phyloP scores from a whole-genome alignment of 257 asterid genomes.

The Jacaranda copaia region DNA sequence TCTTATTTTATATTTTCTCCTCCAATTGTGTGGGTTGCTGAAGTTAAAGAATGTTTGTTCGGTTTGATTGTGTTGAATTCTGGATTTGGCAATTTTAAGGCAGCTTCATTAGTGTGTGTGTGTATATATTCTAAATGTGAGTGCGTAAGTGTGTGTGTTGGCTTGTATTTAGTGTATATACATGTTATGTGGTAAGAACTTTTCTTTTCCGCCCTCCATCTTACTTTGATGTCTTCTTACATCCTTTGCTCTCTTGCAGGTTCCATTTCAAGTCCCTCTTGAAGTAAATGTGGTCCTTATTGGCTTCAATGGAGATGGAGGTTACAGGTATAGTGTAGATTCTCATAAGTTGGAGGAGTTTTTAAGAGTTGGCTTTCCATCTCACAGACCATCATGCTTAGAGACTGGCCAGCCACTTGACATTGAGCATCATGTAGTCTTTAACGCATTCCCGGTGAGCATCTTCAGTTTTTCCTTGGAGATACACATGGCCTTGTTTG shows the following conservation, averaged over 20 bases:
- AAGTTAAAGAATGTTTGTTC: background rate
- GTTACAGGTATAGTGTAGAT: conserved; percentile 80
- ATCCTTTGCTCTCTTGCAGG: conserved; percentile 55
- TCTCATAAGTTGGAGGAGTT: conserved; percentile 89
- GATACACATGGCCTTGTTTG: conserved; percentile 15
- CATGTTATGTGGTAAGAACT: background rate
- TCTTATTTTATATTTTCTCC: background rate
- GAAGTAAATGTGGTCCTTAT: conserved; percentile 94
- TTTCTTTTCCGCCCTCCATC: background rate
- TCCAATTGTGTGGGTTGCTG: background rate
- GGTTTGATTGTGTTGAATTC: background rate
- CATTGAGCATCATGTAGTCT: conserved; percentile 94
- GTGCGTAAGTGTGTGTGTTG: background rate
- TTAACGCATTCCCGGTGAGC: conserved; percentile 86
- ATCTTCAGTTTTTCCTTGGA: conserved; percentile 30
- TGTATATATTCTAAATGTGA: background rate
- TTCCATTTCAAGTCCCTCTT: conserved; percentile 98
- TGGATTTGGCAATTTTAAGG: conserved; percentile 1
- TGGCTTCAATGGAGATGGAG: conserved; percentile 94
- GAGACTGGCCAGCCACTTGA: conserved; percentile 98
- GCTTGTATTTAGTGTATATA: background rate
- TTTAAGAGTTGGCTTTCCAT: conserved; percentile 81
- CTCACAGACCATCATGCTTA: conserved; percentile 93
- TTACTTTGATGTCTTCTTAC: conserved; percentile 36
- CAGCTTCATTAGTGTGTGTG: background rate